These are phyloP conservation scores for Dendryphion nanum DNA, from an alignment of 2,329 filamentous ascomycete species.

Conservation along the genomic window DNA sequence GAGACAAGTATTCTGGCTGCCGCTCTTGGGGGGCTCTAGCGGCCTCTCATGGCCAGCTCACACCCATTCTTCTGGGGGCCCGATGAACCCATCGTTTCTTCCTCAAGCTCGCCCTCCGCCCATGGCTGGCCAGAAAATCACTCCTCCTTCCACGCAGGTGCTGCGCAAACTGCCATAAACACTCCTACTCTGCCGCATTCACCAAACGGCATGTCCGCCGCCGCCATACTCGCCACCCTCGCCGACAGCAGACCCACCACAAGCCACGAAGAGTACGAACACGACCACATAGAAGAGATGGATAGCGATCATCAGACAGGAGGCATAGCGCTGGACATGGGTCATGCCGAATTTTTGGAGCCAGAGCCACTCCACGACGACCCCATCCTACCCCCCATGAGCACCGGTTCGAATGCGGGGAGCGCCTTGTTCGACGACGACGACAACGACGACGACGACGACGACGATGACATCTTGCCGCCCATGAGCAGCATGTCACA, in stretches of 20 bases:
- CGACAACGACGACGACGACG: not conserved
- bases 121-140: slow-evolving; percentile 4
- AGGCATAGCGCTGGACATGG: slow-evolving; percentile 28
- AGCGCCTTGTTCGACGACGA: not conserved
- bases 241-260: slow-evolving; percentile 28
- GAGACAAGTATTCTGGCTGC: not conserved
- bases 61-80: too few relatives aligned
- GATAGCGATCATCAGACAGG: slow-evolving; percentile 15
- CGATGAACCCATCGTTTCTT: not conserved
- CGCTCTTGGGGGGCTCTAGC: not conserved
- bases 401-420: too few relatives aligned
- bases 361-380: slow-evolving; percentile 1
- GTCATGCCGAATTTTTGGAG: too few relatives aligned
- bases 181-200: slow-evolving; percentile 5
- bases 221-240: slow-evolving; percentile 27
- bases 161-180: not conserved
- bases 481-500: not conserved
- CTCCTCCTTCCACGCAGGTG: slow-evolving; percentile 11
- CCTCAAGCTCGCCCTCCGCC: not conserved
- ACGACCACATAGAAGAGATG: slow-evolving; percentile 8
- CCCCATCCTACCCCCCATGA: not conserved
- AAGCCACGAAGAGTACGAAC: slow-evolving; percentile 20
- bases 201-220: slow-evolving; percentile 22
- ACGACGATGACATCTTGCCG: not conserved
- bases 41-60: not conserved